Conservation (phyloP, 148 eudicot species). For the Chenopodium suecicum region DNA sequence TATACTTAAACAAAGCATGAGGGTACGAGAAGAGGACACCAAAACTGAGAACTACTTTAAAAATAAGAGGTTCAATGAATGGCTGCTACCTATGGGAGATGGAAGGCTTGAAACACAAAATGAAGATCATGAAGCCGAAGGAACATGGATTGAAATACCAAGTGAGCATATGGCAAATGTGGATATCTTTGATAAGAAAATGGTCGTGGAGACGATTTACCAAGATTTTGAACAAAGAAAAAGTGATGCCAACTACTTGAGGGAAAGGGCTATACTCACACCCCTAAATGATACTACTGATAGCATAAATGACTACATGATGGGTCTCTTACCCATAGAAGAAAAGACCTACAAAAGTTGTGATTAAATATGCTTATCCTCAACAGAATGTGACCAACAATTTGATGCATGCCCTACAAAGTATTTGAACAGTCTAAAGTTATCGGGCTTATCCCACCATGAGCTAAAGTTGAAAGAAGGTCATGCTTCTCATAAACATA, state of each 20-base stretch:
- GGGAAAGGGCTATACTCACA: neutral
- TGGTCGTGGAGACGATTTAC: neutral
- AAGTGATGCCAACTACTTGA: neutral
- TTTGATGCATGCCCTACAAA: neutral
- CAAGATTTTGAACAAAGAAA: neutral
- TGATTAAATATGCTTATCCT: conserved; percentile 5
- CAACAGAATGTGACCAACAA: neutral
- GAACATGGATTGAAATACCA: conserved; percentile 14
- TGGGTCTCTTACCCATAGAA: neutral
- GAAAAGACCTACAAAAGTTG: neutral
- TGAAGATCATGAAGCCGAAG: neutral
- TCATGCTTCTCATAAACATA: conserved; percentile 16
- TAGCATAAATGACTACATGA: conserved; percentile 1
- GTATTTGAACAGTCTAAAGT: neutral
- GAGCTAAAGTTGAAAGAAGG: neutral
- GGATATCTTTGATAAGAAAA: neutral
- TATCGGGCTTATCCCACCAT: neutral
- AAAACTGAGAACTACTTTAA: too few relatives aligned
- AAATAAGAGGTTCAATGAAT: conserved; percentile 7
- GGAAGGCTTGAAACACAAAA: neutral
- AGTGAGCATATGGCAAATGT: neutral
- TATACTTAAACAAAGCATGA: neutral
- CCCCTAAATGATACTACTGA: conserved; percentile 2
- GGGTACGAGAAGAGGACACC: neutral
- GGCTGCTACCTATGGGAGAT: conserved; percentile 3